Base-by-base conservation (phyloP, 1,284 basidiomycete species). In the Trametes polyzona region DNA sequence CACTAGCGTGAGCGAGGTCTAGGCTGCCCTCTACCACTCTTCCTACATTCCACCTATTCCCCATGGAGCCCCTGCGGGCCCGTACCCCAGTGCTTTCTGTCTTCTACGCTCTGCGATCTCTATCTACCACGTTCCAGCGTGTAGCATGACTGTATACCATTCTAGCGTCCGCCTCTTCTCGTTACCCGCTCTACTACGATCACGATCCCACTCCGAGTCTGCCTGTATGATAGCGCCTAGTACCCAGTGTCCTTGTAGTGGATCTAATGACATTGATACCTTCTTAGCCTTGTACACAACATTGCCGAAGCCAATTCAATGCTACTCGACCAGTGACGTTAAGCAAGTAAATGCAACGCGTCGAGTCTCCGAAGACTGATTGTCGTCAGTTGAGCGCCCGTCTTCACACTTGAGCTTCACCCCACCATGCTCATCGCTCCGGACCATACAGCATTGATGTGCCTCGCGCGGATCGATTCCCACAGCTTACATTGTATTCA, bases 1-100 rank as follows among this genome's bases (percentile, higher is more conserved):
- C 62, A 82, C 74, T 70, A 81, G 79, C 67, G 72, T 83, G 32
- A 60, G 72, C 43, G 68, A 74, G 29, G 39, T 74, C 16, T 75
- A 60, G 62, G 43, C 23, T 24, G 30, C 30, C 39, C 39, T 26
- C 23, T 11, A 14, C 41, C 3, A 9, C 24, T 17, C 21, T 16
- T 23, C 41, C 16, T 17, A 8, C 16, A 40, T 12, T 8, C 41
- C 41, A n/a, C n/a, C 41, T 42, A n/a, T 42, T n/a, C 41, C 9
- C 12, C 6, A n/a, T 17, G n/a, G n/a, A 10, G 16, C 41, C 17
- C 23, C 6, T 26, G 10, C 3, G 7, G 23, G 23, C 27, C 23
- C 40, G 40, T 41, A 12, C 23, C 10, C 23, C 12, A 14, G 3
- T 12, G 21, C 14, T n/a, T 27, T 11, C 17, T n/a, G n/a, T 27